A percentile compares a stretch with the other conserved stretches of the same genome.
These are phyloP conservation scores for Ophiosphaerella herpotricha DNA, from an alignment of 2,329 filamentous ascomycete genomes.

Conservation along the genomic window DNA sequence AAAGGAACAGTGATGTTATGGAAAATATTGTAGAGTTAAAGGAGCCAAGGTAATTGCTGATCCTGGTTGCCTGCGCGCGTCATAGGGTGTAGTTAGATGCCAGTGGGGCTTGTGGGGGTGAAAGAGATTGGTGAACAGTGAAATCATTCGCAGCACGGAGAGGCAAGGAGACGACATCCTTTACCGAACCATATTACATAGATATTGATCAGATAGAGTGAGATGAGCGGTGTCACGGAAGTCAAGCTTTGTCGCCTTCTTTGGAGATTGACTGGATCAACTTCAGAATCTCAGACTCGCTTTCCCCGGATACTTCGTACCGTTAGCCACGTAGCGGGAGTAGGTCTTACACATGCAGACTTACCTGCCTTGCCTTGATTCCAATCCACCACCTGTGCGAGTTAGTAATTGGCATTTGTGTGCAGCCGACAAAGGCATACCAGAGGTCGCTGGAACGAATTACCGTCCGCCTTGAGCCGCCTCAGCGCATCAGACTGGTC, in stretches of 20 bases:
- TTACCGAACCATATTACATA: background rate
- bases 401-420: background rate
- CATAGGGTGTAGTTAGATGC: too few relatives aligned
- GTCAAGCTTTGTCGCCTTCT: slow-evolving; percentile 34
- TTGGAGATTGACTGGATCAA: slow-evolving; percentile 67
- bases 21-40: too few relatives aligned
- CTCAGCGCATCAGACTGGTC: slow-evolving; percentile 78
- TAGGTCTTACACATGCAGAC: slow-evolving; percentile 13
- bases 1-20: background rate
- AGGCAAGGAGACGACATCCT: background rate
- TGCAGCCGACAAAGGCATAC: slow-evolving; percentile 55
- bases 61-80: too few relatives aligned
- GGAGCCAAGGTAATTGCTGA: too few relatives aligned
- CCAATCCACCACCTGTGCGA: slow-evolving; percentile 75
- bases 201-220: background rate
- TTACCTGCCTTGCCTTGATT: slow-evolving; percentile 79
- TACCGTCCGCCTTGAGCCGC: slow-evolving; percentile 71
- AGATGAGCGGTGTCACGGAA: background rate
- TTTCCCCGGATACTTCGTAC: slow-evolving; percentile 66
- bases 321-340: slow-evolving; percentile 7
- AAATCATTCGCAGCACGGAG: too few relatives aligned
- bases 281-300: slow-evolving; percentile 87
- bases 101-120: too few relatives aligned
- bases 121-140: too few relatives aligned
- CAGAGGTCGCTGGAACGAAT: slow-evolving; percentile 75